A percentile compares a stretch with the other conserved stretches of the same genome.
Conservation (phyloP, 2,329 filamentous ascomycete genomes). For the Xylariaceae sp. region DNA sequence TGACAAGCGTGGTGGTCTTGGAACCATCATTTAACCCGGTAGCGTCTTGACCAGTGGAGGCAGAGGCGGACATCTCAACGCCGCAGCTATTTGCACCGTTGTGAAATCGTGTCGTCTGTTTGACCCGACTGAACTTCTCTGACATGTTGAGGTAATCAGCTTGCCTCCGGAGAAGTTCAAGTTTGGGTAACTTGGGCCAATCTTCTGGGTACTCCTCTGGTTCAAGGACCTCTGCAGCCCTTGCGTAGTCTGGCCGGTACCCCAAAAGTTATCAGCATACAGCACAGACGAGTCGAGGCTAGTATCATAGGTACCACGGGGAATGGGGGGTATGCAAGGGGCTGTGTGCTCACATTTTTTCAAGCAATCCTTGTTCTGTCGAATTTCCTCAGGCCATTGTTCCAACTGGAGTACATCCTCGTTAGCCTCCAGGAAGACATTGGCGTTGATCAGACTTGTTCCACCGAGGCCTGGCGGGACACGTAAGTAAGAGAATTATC, state of each 20-base stretch:
- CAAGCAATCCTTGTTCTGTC: conserved; percentile 38
- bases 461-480: conserved; percentile 51
- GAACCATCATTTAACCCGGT: conserved; percentile 64
- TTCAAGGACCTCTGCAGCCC: conserved; percentile 51
- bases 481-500: conserved; percentile 8
- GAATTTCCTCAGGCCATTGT: conserved; percentile 55
- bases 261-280: conserved; percentile 6
- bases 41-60: conserved; percentile 55
- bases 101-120: conserved; percentile 58
- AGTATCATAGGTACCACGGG: too few relatives aligned
- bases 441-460: conserved; percentile 61
- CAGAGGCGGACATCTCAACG: conserved; percentile 56
- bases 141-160: conserved; percentile 45
- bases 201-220: conserved; percentile 53
- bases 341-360: conserved; percentile 45
- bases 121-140: conserved; percentile 50
- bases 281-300: neutral
- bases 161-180: conserved; percentile 52
- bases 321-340: neutral
- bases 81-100: conserved; percentile 58
- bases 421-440: conserved; percentile 59
- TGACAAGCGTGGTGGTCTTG: conserved; percentile 60
- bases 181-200: conserved; percentile 53
- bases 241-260: conserved; percentile 46
- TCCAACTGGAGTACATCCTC: conserved; percentile 46